Conservation (phyloP, 75 land plant genomes). For the Sequoiadendron giganteum region DNA sequence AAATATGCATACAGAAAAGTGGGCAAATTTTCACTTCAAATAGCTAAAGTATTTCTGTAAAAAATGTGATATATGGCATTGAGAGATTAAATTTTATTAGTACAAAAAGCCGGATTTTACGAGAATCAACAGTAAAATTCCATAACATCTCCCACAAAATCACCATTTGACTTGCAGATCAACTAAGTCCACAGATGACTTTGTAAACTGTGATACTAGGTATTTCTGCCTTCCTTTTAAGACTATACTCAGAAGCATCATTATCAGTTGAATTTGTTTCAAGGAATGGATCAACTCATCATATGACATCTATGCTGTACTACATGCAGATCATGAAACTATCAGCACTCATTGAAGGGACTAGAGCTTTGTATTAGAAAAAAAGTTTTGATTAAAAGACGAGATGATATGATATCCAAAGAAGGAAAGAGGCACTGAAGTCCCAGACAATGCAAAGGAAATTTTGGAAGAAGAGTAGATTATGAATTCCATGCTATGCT, state of each 20-base stretch:
- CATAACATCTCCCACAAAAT: not conserved
- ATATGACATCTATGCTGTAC: not conserved
- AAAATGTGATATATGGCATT: not conserved
- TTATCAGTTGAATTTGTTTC: not conserved
- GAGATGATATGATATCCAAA: not conserved
- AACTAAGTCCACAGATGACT: not conserved
- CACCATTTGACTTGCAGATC: not conserved
- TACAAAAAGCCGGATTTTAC: not conserved
- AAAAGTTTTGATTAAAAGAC: not conserved
- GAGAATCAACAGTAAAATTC: not conserved
- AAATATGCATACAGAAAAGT: not conserved
- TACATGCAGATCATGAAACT: not conserved
- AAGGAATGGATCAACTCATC: not conserved
- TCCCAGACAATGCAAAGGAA: not conserved
- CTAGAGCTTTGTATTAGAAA: not conserved
- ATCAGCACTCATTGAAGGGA: not conserved
- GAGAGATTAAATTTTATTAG: not conserved
- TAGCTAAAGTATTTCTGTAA: not conserved
- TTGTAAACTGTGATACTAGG: conserved; percentile 4
- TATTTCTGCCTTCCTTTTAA: not conserved
- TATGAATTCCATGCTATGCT: not conserved
- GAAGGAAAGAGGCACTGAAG: not conserved
- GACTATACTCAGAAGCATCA: not conserved
- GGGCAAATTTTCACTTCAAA: not conserved
- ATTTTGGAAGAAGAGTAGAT: not conserved